Base-by-base conservation (phyloP, 1,284 basidiomycete species). In the Athelia psychrophila region DNA sequence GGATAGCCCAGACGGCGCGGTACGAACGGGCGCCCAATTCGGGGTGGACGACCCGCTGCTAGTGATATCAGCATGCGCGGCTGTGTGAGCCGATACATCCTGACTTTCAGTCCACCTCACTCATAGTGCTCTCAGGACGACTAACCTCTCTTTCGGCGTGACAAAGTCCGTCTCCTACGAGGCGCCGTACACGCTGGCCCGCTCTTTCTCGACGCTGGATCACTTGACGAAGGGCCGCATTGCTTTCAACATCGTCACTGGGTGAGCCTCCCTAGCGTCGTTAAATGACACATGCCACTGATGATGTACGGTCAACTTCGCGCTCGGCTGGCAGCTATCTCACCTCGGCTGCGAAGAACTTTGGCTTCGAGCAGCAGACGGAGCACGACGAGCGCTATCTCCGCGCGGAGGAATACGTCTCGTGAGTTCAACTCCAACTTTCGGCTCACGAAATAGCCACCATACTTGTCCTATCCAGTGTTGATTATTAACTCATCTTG, bases 331-430 rank as follows among this genome's bases (percentile, higher is more conserved):
- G 27, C 27, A 42, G 38, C 6, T 42, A 18, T 42, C 38, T 42
- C n/a, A 42, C 38, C n/a, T 42, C 38, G n/a, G 38, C 38, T 18
- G 38, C 38, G 38, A 42, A 42, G 38, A 42, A 42, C n/a, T 42
- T 42, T n/a, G 38, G 38, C 6, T 42, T 42, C n/a, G 38, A 42
- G 38, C 38, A 42, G 20, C 38, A 42, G n/a, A 42, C 38, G n/a
- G 38, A 42, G n/a, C 38, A 42, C n/a, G 38, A 42, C 20, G 38
- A 42, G 20, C 38, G 38, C 38, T 42, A 42, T 16, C 38, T 18
- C 9, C 38, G 38, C n/a, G 38, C 38, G 6, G 38, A 42, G 38
- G 38, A 42, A 42, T 42, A 42, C n/a, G 38, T 42, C n/a, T 8
- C 6, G 38, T 42, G 9, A 42, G 6, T 42, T 16, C 13, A 30